Percentiles rank a stretch among this genome's conserved stretches.
Evolutionary conservation across 1,139 yeast species (phyloP).

Genomic region (Entelexis paramagnoliae): DNA sequence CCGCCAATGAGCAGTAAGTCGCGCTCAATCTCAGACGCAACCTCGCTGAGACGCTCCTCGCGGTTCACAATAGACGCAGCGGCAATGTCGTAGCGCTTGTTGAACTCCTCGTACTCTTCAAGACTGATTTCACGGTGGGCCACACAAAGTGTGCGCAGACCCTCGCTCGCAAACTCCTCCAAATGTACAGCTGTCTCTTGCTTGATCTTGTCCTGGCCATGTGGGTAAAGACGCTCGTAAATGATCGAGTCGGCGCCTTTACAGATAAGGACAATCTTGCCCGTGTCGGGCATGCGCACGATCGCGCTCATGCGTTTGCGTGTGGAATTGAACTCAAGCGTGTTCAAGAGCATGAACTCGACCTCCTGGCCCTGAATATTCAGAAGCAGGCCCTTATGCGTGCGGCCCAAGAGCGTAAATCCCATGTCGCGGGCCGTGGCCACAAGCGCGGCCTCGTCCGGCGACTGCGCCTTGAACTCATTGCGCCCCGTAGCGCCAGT

Average conservation of each 20-base stretch:
- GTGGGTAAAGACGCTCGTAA: constrained; percentile 50
- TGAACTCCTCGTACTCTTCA: constrained; percentile 58
- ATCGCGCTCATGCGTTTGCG: constrained; percentile 96
- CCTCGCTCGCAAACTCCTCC: constrained; percentile 93
- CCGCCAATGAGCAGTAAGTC: constrained; percentile 74
- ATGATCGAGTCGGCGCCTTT: constrained; percentile 96
- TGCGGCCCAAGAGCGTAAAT: constrained; percentile 64
- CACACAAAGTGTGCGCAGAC: constrained; percentile 85
- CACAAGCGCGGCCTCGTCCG: constrained; percentile 95
- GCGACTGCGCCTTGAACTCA: constrained; percentile 87
- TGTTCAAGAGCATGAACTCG: constrained; percentile 65
- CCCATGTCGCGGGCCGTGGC: constrained; percentile 91
- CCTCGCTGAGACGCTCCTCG: constrained; percentile 65
- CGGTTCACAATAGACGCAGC: constrained; percentile 61
- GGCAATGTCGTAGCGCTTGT: constrained; percentile 57
- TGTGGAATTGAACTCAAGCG: constrained; percentile 78
- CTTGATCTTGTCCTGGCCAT: constrained; percentile 48
- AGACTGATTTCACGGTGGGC: constrained; percentile 69
- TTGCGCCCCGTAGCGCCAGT: constrained; percentile 48
- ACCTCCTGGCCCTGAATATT: constrained; percentile 63
- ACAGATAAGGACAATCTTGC: constrained; percentile 50
- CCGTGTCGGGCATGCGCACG: constrained; percentile 44
- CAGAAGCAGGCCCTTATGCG: constrained; percentile 58
- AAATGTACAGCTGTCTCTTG: constrained; percentile 71
- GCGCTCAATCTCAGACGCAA: constrained; percentile 72